Evolutionary conservation across 148 eudicot species (phyloP), one percentile per base, ranked within the genome.

Genomic region (Bassia scoparia): DNA sequence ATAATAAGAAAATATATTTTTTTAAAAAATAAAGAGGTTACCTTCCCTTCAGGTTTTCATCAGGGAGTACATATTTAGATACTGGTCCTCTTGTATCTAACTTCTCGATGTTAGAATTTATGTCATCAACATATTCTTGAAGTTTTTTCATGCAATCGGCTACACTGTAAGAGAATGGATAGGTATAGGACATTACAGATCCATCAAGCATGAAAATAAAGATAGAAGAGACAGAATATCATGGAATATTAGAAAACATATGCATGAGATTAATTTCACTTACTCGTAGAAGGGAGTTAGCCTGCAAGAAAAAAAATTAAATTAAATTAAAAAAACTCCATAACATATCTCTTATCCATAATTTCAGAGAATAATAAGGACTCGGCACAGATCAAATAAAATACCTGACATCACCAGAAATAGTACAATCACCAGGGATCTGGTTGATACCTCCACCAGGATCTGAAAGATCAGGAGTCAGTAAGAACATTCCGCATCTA

Each of bases 361-460:
- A 24, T 66, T 29, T 18, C 17, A 50, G 20, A 31, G 16, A 5
- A 74, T 53, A 18, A 46, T 12, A 43, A 15, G n/a, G 31, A 3
- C 17, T 62, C 34, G 23, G 37, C 30, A 54, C 29, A 31, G 46
- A 38, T 59, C 75, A 67, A 69, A 65, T 44, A 52, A n/a, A 59
- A 49, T 70, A 89, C 98, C 98, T 95, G 83, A 95, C 94, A 81
- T 95, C 99, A 69, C 99, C 99, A 46, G 85, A 91, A 54, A 95
- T 58, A 43, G 87, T 83, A 77, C 99, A 95, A 61, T 95, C 94
- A 46, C 80, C 83, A 38, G 99, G 96, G 73, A 95, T 95, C 84
- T 95, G 99, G 81, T 95, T 95, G 74, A 86, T 81, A 34, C 99
- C 96, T 37, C 97, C 99, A 65, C 97, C 99, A 43, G 98, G 98